Evolutionary conservation across 176 grass and related monocot genomes (phyloP).

Genomic region (Stipa capillata): DNA sequence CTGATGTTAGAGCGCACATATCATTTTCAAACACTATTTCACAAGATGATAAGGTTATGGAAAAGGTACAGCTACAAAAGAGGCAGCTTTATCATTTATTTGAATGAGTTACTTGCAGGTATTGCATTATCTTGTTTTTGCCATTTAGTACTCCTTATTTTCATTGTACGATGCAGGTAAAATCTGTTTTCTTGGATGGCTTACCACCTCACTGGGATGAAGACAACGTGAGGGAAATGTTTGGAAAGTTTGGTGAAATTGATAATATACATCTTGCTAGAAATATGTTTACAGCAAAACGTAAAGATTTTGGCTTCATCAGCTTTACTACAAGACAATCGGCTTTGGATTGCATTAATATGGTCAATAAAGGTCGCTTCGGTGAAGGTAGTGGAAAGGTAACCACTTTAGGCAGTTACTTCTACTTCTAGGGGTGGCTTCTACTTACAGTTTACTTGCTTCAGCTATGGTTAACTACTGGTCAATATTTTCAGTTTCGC

Average conservation of each 20-base stretch:
- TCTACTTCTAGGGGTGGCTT: background rate
- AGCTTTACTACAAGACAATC: slow-evolving; percentile 42
- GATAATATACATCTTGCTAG: too few species aligned
- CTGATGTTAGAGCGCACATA: too few species aligned
- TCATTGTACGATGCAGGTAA: slow-evolving; percentile 29
- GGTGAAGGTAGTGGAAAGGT: slow-evolving; percentile 34
- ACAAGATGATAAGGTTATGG: too few species aligned
- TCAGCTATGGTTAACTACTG: background rate
- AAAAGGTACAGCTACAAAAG: slow-evolving; percentile 23
- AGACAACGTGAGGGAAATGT: too few species aligned
- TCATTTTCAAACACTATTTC: too few species aligned
- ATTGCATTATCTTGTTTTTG: background rate
- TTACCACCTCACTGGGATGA: too few species aligned
- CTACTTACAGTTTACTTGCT: background rate
- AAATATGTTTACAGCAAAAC: too few species aligned
- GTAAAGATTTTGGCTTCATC: too few species aligned
- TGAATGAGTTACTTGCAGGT: background rate
- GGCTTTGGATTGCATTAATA: too few species aligned
- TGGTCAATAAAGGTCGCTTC: too few species aligned
- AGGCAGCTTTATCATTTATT: background rate
- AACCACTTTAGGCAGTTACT: background rate
- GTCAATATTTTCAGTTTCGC: slow-evolving; percentile 9
- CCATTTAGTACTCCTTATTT: background rate
- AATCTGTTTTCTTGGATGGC: slow-evolving; percentile 50
- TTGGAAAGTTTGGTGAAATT: slow-evolving; percentile 48